phyloP scores from a whole-genome alignment of 768 basidiomycete species.

The Sarcodon sp. region DNA sequence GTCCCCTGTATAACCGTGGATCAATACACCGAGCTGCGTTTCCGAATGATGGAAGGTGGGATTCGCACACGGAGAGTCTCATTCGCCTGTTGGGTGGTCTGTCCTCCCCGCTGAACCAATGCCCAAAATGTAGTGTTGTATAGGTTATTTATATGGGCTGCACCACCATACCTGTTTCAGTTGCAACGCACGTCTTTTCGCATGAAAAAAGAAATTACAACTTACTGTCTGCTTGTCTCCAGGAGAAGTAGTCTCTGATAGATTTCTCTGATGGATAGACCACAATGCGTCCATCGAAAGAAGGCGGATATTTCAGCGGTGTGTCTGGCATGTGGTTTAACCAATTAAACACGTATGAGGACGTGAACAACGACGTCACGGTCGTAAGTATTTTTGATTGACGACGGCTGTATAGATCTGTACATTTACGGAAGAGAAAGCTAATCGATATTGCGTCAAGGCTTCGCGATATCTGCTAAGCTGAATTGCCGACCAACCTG shows the following conservation, averaged over 20 bases:
- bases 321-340: slow-evolving; percentile 59
- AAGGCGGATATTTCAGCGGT: slow-evolving; percentile 71
- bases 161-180: background rate
- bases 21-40: background rate
- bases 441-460: slow-evolving; percentile 26
- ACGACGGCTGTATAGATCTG: slow-evolving; percentile 75
- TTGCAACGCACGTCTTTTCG: background rate
- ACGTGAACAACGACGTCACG: slow-evolving; percentile 80
- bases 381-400: slow-evolving; percentile 78
- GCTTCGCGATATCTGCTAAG: background rate
- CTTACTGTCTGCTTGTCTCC: slow-evolving; percentile 95
- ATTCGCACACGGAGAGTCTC: slow-evolving; percentile 53
- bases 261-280: slow-evolving; percentile 64
- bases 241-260: slow-evolving; percentile 86
- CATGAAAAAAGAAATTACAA: slow-evolving; percentile 1
- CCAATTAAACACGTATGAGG: slow-evolving; percentile 87
- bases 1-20: slow-evolving; percentile 52
- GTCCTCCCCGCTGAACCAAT: slow-evolving; percentile 70
- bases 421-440: slow-evolving; percentile 71
- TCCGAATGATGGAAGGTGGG: background rate
- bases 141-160: slow-evolving; percentile 96
- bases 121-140: slow-evolving; percentile 98
- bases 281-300: slow-evolving; percentile 84
- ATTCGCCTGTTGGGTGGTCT: slow-evolving; percentile 73
- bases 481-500: slow-evolving; percentile 38